Conservation (phyloP, 2,329 filamentous ascomycete genomes). For the Nothophaeocryptopus gaeumannii region DNA sequence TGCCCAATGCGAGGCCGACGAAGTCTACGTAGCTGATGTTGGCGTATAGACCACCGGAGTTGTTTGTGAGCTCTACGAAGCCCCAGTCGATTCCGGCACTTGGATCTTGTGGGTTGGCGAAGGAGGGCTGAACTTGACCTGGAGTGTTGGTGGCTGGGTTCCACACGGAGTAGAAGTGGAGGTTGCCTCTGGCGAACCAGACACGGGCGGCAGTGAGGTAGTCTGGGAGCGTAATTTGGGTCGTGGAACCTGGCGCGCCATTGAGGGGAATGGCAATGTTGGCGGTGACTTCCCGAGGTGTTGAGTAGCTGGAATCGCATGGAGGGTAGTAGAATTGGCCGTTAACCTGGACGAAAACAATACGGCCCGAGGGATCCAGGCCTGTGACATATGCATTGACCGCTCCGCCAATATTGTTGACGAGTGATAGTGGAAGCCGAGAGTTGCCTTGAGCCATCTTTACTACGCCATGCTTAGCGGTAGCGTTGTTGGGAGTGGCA, state of each 20-base stretch:
- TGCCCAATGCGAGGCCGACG: conserved; percentile 48
- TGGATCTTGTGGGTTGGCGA: conserved; percentile 38
- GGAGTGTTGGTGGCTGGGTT: conserved; percentile 29
- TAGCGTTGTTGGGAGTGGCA: conserved; percentile 11
- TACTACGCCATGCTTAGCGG: neutral
- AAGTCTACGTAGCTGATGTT: conserved; percentile 37
- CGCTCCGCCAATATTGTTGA: conserved; percentile 45
- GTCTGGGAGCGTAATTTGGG: conserved; percentile 48
- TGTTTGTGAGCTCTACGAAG: conserved; percentile 47
- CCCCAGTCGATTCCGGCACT: conserved; percentile 43
- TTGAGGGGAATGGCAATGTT: conserved; percentile 44
- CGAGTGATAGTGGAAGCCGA: conserved; percentile 32
- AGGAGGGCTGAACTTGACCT: conserved; percentile 50
- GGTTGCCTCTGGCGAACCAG: conserved; percentile 46
- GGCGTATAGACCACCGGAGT: conserved; percentile 43
- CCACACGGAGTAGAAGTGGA: conserved; percentile 44
- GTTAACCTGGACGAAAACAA: conserved; percentile 47
- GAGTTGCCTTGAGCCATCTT: conserved; percentile 7
- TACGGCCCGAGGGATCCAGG: conserved; percentile 38
- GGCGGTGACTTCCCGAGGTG: conserved; percentile 38
- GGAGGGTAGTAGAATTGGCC: conserved; percentile 46
- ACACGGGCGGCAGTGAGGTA: conserved; percentile 44
- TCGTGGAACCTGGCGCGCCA: conserved; percentile 34
- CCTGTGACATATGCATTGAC: conserved; percentile 50
- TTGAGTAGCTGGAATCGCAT: conserved; percentile 29